Evolutionary conservation across 208 protist species (phyloP), one percentile per base, ranked within the genome.

Genomic region (Angomonas desouzai): DNA sequence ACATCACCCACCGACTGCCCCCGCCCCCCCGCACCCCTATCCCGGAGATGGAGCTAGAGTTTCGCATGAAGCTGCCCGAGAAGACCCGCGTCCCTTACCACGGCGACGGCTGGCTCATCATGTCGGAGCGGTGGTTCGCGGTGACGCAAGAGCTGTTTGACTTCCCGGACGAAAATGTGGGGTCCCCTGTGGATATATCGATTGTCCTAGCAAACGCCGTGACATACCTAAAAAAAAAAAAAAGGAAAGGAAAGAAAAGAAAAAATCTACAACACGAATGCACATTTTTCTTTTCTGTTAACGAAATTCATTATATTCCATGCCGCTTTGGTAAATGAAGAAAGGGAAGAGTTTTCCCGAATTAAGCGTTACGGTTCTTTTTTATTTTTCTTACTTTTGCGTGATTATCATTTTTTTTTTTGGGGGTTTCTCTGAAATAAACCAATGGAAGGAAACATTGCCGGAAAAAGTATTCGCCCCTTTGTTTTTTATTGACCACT

Each of bases 21-120:
- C 86, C 86, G 22, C 86, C 86, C 2, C 86, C 86, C 33, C 82
- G 86, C 56, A 86, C 66, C 22, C 83, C 86, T n/a, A 76, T 92
- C 49, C 75, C 79, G 10, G 80, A 87, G 70, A 89, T 92, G 86
- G 72, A 73, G 62, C 30, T 77, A 55, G 81, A 92, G 80, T 72
- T 81, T 49, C 64, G 48, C n/a, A 66, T 84, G 64, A 32, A 59
- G 2, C 66, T 85, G 29, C 68, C 38, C 38, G 58, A 73, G 25
- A 70, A 80, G 65, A 89, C 83, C 10, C 70, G 76, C 3, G 81
- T 83, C 64, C 86, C 86, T 16, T 92, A 92, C 62, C 66, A 86
- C 76, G 75, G 77, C 11, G 77, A 89, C 51, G 69, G 64, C 10
- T 92, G 86, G 86, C 73, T 92, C 47, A 62, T 71, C 51, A 73